Evolutionary conservation across 352 stramenopile genomes (phyloP).

Genomic region (Pseudoperonospora humuli): DNA sequence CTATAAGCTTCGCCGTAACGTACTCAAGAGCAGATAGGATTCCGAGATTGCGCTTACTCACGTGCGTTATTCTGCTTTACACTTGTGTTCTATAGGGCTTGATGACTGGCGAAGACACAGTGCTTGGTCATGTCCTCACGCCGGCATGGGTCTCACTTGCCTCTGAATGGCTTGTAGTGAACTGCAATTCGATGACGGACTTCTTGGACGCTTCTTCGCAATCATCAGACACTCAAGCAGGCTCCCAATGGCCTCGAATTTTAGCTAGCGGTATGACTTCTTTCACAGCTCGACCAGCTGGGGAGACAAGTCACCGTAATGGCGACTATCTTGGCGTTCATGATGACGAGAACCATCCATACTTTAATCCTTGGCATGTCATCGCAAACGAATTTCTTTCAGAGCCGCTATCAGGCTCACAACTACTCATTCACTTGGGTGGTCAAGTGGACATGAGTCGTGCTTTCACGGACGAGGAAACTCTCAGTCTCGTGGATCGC

Average conservation of each 20-base stretch:
- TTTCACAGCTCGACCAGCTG: conserved; percentile 31
- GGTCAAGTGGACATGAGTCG: conserved; percentile 50
- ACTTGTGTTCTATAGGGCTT: conserved; percentile 25
- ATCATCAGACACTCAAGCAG: not conserved
- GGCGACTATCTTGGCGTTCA: conserved; percentile 36
- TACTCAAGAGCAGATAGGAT: not conserved
- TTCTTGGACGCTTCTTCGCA: conserved; percentile 13
- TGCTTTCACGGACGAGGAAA: conserved; percentile 36
- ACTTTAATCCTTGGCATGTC: conserved; percentile 63
- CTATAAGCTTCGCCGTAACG: conserved; percentile 48
- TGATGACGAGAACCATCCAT: conserved; percentile 18
- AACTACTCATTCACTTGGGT: conserved; percentile 49
- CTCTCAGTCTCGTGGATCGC: conserved; percentile 24
- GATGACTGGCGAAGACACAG: conserved; percentile 13
- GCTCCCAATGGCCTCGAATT: conserved; percentile 36
- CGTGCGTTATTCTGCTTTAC: not conserved
- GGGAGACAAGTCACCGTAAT: conserved; percentile 23
- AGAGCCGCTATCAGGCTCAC: conserved; percentile 39
- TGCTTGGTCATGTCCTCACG: conserved; percentile 32
- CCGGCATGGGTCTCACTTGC: conserved; percentile 27
- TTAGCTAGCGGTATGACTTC: conserved; percentile 24
- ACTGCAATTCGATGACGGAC: conserved; percentile 27
- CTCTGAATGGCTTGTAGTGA: conserved; percentile 49
- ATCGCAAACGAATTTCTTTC: conserved; percentile 44
- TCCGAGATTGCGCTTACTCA: not conserved